Conservation (phyloP, 73 alveolate genomes). For the Paramecium bursaria region DNA sequence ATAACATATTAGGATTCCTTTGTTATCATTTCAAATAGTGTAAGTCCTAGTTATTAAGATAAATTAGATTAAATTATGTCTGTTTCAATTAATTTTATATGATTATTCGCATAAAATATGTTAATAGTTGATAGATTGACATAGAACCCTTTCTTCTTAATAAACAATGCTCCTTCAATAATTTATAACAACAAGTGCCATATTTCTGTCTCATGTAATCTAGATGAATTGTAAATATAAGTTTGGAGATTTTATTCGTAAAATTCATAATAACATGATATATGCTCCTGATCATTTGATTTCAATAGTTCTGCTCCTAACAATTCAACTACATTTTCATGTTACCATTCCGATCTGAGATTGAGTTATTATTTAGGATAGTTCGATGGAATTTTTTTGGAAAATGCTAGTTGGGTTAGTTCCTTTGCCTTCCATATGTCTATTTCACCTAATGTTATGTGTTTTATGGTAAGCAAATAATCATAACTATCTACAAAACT, state of each 20-base stretch:
- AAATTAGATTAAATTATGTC: not conserved
- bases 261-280: conserved; percentile 25
- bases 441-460: conserved; percentile 26
- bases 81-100: conserved; percentile 24
- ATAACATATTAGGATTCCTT: conserved; percentile 19
- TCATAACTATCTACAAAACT: conserved; percentile 54
- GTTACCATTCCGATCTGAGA: conserved; percentile 46
- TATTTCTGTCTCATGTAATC: not conserved
- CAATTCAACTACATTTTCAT: conserved; percentile 42
- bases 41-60: conserved; percentile 25
- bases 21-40: conserved; percentile 32
- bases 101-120: conserved; percentile 16
- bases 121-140: not conserved
- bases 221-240: not conserved
- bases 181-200: conserved; percentile 20
- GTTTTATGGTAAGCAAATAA: conserved; percentile 32
- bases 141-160: not conserved
- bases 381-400: conserved; percentile 5
- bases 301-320: conserved; percentile 48
- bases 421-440: conserved; percentile 55
- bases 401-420: not conserved
- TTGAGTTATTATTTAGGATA: not conserved
- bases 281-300: not conserved
- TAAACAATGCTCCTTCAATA: conserved; percentile 13
- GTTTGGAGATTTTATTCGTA: conserved; percentile 11